phyloP scores from a whole-genome alignment of 495 filamentous ascomycete species.

The Neurospora cerealis region DNA sequence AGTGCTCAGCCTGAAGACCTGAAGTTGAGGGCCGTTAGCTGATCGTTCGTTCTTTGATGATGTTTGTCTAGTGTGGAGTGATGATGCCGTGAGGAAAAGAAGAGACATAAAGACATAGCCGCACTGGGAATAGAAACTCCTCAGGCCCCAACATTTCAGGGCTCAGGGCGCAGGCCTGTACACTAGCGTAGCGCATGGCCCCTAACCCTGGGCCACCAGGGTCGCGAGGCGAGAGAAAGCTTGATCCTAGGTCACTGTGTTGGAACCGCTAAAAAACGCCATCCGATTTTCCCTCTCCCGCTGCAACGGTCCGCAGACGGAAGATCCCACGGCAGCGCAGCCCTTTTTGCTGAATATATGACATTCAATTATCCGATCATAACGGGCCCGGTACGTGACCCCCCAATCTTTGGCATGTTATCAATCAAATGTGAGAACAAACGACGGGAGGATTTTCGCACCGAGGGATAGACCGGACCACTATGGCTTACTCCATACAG shows the following conservation, averaged over 20 bases:
- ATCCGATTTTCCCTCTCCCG: background rate
- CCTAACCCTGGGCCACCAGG: background rate
- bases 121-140: constrained; percentile 9
- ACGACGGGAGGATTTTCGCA: background rate
- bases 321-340: background rate
- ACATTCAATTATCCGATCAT: background rate
- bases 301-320: background rate
- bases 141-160: constrained; percentile 1
- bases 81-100: background rate
- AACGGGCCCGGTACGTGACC: background rate
- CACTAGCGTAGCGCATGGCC: background rate
- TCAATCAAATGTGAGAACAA: background rate
- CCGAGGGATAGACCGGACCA: background rate
- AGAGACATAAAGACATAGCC: constrained; percentile 9
- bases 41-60: background rate
- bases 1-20: background rate
- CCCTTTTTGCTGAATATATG: background rate
- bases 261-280: background rate
- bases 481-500: background rate
- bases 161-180: background rate
- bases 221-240: background rate
- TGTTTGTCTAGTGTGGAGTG: background rate
- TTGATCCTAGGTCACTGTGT: background rate
- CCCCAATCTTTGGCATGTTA: background rate
- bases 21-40: background rate